Percentiles rank a stretch among this genome's conserved stretches.
phyloP scores from a whole-genome alignment of 2,329 filamentous ascomycete species.

The Verticillium dahliae region DNA sequence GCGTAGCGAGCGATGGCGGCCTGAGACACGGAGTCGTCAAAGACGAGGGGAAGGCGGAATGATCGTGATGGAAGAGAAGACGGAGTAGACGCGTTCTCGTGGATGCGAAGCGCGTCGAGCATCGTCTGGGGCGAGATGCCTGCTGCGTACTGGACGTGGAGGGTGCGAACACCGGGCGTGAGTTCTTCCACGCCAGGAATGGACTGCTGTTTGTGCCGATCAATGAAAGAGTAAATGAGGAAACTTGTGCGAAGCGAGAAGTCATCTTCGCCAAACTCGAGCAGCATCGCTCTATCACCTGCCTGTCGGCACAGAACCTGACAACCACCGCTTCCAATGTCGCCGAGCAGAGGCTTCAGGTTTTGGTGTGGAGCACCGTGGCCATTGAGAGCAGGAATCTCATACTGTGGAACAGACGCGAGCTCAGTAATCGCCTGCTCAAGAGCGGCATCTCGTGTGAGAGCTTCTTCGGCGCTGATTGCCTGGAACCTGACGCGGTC shows the following conservation, averaged over 20 bases:
- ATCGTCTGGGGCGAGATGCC: slow-evolving; percentile 14
- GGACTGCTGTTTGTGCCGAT: slow-evolving; percentile 18
- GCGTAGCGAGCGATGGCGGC: slow-evolving; percentile 54
- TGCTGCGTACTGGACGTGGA: slow-evolving; percentile 22
- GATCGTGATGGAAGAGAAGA: slow-evolving; percentile 20
- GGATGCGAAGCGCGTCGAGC: slow-evolving; percentile 13
- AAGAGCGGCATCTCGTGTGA: slow-evolving; percentile 16
- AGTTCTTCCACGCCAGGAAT: slow-evolving; percentile 22
- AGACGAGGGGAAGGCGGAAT: slow-evolving; percentile 28
- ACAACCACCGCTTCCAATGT: slow-evolving; percentile 10
- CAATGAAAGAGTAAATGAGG: slow-evolving; percentile 24
- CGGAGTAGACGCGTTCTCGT: slow-evolving; percentile 12
- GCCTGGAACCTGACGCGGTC: slow-evolving; percentile 26
- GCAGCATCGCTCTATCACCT: slow-evolving; percentile 24
- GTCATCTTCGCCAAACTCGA: slow-evolving; percentile 23
- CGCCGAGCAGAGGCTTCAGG: slow-evolving; percentile 4
- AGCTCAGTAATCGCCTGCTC: slow-evolving; percentile 15
- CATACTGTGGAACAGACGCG: not conserved
- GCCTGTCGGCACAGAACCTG: slow-evolving; percentile 20
- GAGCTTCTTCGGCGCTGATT: slow-evolving; percentile 17
- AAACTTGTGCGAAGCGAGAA: slow-evolving; percentile 26
- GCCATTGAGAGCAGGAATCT: not conserved
- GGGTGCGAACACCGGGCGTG: slow-evolving; percentile 25
- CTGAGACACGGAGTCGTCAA: slow-evolving; percentile 29
- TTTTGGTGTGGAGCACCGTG: not conserved